phyloP scores from a whole-genome alignment of 257 asterid species.

The Misopates orontium region DNA sequence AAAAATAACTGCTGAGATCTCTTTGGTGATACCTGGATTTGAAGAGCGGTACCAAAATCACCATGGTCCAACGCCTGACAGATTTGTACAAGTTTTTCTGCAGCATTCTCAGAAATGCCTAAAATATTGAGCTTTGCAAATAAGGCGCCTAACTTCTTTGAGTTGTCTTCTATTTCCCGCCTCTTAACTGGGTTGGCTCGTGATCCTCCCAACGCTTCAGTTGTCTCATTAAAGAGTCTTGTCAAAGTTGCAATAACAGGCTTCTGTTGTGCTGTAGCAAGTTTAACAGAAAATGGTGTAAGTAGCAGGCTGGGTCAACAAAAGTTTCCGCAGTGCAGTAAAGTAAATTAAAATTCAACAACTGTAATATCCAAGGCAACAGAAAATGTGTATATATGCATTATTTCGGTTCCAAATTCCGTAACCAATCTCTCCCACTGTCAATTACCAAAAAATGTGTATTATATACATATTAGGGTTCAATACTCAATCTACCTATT shows the following conservation, averaged over 20 bases:
- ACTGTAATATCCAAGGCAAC: background rate
- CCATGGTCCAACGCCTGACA: slow-evolving; percentile 89
- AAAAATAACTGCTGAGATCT: background rate
- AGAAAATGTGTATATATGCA: background rate
- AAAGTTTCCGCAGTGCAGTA: background rate
- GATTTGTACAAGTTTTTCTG: slow-evolving; percentile 86
- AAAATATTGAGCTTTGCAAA: slow-evolving; percentile 78
- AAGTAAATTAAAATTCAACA: background rate
- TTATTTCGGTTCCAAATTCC: background rate
- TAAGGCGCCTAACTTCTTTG: slow-evolving; percentile 84
- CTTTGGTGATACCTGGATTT: slow-evolving; percentile 65
- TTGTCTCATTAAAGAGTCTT: slow-evolving; percentile 85
- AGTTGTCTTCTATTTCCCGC: slow-evolving; percentile 95
- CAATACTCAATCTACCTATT: too few relatives aligned
- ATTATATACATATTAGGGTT: too few relatives aligned
- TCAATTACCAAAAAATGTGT: too few relatives aligned
- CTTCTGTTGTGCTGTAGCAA: slow-evolving; percentile 77
- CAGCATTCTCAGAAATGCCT: slow-evolving; percentile 88
- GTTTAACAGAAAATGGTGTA: background rate
- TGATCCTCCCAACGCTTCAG: slow-evolving; percentile 87
- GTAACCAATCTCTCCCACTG: too few relatives aligned
- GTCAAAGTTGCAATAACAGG: slow-evolving; percentile 87
- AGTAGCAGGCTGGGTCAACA: background rate
- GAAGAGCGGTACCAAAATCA: slow-evolving; percentile 78
- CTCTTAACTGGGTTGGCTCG: slow-evolving; percentile 91